Percentiles rank a stretch among this genome's conserved stretches.
Conservation (phyloP, 202 grass and related monocot genomes). For the Thinopyrum obtusiflorum region DNA sequence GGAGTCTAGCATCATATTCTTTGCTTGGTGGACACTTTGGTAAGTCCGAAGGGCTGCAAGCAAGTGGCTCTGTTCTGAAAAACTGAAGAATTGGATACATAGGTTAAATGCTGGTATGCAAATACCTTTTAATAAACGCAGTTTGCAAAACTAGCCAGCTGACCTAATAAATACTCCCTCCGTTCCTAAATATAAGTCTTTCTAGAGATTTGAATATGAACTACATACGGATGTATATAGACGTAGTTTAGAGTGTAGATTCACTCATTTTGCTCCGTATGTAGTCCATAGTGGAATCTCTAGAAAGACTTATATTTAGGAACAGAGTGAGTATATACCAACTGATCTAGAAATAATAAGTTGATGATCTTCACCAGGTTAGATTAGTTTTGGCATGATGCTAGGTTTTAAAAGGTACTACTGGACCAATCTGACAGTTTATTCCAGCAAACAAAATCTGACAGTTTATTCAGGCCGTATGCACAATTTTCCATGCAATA, state of each 20-base stretch:
- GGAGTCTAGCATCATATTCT: slow-evolving; percentile 73
- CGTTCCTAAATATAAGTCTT: no score
- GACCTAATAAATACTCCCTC: not conserved
- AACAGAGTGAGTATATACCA: no score
- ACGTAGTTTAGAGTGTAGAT: no score
- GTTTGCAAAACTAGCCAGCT: not conserved
- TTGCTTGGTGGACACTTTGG: slow-evolving; percentile 90
- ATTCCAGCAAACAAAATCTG: not conserved
- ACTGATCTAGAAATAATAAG: not conserved
- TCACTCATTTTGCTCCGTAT: no score
- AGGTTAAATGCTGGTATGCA: not conserved
- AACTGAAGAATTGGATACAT: slow-evolving; percentile 50
- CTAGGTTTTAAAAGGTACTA: not conserved
- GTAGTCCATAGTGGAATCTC: no score
- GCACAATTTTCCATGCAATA: not conserved
- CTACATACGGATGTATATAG: no score
- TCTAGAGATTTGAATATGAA: no score
- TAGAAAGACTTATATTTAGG: no score
- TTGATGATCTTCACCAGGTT: not conserved
- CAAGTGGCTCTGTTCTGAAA: slow-evolving; percentile 67
- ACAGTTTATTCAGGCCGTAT: not conserved
- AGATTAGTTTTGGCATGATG: not conserved
- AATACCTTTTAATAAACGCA: not conserved
- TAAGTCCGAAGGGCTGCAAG: slow-evolving; percentile 67
- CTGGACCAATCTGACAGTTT: slow-evolving; percentile 1